A percentile compares a stretch with the other conserved stretches of the same genome.
Evolutionary conservation across 2,329 filamentous ascomycete species (phyloP).

Genomic region (Verticillium isaacii): DNA sequence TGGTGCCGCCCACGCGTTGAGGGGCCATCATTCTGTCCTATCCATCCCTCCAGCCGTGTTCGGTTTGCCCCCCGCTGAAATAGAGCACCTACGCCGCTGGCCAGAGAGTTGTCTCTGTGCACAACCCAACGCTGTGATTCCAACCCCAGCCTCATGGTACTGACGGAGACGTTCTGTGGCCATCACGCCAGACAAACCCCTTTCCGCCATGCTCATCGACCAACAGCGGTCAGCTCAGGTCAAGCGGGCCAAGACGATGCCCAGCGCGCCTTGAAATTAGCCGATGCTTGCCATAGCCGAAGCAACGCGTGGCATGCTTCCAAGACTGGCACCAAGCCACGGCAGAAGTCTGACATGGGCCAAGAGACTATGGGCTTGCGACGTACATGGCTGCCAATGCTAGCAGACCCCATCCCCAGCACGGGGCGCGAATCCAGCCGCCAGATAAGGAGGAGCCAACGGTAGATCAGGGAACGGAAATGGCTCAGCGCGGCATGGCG

Average conservation of each 20-base stretch:
- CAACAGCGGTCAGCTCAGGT: neutral
- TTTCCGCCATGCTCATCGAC: neutral
- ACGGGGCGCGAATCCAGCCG: neutral
- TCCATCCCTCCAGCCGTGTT: too few species aligned
- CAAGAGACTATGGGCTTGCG: neutral
- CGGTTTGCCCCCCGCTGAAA: too few species aligned
- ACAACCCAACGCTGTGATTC: too few species aligned
- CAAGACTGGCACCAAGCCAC: neutral
- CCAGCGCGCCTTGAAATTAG: neutral
- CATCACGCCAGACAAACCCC: too few species aligned
- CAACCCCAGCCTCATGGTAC: neutral
- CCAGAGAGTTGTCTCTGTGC: too few species aligned
- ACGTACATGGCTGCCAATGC: neutral
- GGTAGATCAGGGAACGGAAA: neutral
- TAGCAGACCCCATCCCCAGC: neutral
- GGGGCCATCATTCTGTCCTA: too few species aligned
- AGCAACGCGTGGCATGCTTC: neutral
- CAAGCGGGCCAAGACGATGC: neutral
- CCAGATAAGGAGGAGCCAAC: neutral
- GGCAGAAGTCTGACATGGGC: neutral
- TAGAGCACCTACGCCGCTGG: too few species aligned
- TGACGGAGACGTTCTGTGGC: neutral
- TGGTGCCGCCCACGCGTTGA: too few species aligned
- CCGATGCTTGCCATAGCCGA: neutral
- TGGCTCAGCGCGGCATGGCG: neutral